These are phyloP conservation scores for Lachancea thermotolerans DNA, from an alignment of 805 yeast species.

Conservation along the genomic window DNA sequence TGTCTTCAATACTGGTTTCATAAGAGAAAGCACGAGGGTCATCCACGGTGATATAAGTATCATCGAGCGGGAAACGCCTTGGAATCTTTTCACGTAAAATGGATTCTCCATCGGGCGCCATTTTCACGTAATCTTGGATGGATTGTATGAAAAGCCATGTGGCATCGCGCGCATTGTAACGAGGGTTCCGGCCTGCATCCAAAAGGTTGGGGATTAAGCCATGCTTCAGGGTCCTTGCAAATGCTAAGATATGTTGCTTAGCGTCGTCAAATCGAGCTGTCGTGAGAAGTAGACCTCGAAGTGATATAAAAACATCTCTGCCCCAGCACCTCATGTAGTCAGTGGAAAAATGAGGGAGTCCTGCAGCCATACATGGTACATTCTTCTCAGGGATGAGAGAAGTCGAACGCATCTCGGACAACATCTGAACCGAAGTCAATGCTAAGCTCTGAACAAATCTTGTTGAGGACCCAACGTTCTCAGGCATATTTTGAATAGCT, in stretches of 20 bases:
- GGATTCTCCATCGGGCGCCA: conserved; percentile 60
- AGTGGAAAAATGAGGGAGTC: conserved; percentile 86
- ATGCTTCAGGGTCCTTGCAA: conserved; percentile 88
- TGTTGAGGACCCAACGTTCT: conserved; percentile 52
- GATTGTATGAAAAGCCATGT: conserved; percentile 90
- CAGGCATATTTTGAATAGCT: conserved; percentile 52
- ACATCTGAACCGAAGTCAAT: conserved; percentile 80
- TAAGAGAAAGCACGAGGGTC: conserved; percentile 72
- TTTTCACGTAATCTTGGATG: conserved; percentile 70
- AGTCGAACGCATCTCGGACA: conserved; percentile 64
- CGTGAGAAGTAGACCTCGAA: conserved; percentile 72
- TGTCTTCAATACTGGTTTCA: conserved; percentile 62
- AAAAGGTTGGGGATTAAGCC: conserved; percentile 90
- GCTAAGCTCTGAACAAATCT: conserved; percentile 74
- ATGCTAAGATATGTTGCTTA: conserved; percentile 69
- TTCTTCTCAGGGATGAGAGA: conserved; percentile 60
- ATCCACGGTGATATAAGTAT: conserved; percentile 60
- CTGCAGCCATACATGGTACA: conserved; percentile 86
- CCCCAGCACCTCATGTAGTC: conserved; percentile 99
- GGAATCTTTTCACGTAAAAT: conserved; percentile 66
- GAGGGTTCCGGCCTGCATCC: conserved; percentile 89
- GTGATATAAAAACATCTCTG: conserved; percentile 84
- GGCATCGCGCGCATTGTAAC: conserved; percentile 95
- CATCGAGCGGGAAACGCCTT: conserved; percentile 87
- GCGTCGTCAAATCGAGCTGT: conserved; percentile 80